These are phyloP conservation scores for Angomonas desouzai DNA, from an alignment of 208 protist genomes.

Conservation along the genomic window DNA sequence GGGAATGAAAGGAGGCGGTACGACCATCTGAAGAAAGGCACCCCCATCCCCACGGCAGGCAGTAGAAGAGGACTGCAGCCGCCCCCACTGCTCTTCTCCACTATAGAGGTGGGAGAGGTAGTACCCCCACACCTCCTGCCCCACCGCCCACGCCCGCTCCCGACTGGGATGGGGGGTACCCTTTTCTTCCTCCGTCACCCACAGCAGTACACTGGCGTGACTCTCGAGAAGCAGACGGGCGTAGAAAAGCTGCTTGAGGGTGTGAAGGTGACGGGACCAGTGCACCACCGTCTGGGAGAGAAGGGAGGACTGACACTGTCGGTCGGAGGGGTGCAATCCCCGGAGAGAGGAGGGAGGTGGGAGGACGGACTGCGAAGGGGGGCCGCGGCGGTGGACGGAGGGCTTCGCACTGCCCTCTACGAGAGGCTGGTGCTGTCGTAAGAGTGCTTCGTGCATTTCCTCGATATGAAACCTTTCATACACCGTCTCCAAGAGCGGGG, in stretches of 20 bases:
- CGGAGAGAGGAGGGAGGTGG: neutral
- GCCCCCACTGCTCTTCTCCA: neutral
- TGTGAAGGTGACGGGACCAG: neutral
- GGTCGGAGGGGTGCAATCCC: neutral
- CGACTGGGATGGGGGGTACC: neutral
- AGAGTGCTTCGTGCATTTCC: neutral
- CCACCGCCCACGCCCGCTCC: neutral
- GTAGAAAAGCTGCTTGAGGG: slow-evolving; percentile 7
- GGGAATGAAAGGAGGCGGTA: too few species aligned
- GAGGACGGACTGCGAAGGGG: neutral
- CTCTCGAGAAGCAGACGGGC: neutral
- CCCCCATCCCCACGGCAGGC: neutral
- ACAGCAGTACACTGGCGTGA: neutral
- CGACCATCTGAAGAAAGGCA: neutral
- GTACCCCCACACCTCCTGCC: slow-evolving; percentile 2
- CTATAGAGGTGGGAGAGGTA: slow-evolving; percentile 4
- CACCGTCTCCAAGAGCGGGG: neutral
- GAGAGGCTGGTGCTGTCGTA: neutral
- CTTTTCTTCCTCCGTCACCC: neutral
- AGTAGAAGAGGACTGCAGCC: neutral
- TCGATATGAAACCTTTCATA: neutral
- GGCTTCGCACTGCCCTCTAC: neutral
- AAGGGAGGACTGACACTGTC: neutral
- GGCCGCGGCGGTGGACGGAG: neutral
- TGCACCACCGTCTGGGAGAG: neutral